Conservation (phyloP, 108 stramenopile genomes). For the Discostella stelligeroides region DNA sequence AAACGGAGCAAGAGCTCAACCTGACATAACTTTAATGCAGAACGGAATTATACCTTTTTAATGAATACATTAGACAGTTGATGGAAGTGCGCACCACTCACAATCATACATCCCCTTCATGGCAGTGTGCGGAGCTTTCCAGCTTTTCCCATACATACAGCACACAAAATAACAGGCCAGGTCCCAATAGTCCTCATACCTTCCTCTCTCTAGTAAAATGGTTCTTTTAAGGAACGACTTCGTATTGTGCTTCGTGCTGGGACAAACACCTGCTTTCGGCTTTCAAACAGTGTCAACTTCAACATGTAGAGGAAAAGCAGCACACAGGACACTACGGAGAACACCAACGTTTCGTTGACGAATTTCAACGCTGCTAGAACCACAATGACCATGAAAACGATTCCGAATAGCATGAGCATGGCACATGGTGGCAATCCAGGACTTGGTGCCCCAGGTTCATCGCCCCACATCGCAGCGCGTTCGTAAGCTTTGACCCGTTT, state of each 20-base stretch:
- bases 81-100: too few species aligned
- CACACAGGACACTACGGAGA: constrained; percentile 84
- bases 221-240: constrained; percentile 43
- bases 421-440: constrained; percentile 61
- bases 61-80: too few species aligned
- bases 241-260: constrained; percentile 36
- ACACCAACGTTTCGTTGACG: constrained; percentile 85
- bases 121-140: too few species aligned
- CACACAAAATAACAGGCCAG: too few species aligned
- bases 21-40: too few species aligned
- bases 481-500: constrained; percentile 72
- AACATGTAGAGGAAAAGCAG: constrained; percentile 90
- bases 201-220: constrained; percentile 24
- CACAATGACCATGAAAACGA: constrained; percentile 64
- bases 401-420: constrained; percentile 72
- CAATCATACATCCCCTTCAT: not conserved
- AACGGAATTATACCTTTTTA: too few species aligned
- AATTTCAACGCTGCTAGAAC: constrained; percentile 76
- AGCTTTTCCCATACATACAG: not conserved
- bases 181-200: not conserved
- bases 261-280: constrained; percentile 47
- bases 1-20: too few species aligned
- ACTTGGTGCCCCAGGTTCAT: constrained; percentile 67
- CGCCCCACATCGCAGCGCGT: constrained; percentile 55
- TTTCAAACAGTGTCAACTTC: constrained; percentile 87